A percentile compares a stretch with the other conserved stretches of the same genome.
These are phyloP conservation scores for Lichtheimia ornata DNA, from an alignment of 371 early-diverging fungal genomes.

Conservation along the genomic window DNA sequence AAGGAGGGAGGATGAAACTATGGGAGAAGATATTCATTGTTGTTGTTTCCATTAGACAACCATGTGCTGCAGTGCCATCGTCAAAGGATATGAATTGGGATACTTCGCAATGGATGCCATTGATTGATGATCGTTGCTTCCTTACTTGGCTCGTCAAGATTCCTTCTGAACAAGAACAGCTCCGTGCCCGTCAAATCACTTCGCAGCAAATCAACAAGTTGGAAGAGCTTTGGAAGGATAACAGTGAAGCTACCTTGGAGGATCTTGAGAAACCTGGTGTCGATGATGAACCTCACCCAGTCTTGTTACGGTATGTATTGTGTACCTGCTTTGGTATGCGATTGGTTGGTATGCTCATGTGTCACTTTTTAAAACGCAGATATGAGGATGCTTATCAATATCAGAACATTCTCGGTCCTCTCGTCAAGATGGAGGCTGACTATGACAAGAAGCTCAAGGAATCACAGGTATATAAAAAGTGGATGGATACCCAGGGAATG, in stretches of 20 bases:
- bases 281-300: conserved; percentile 86
- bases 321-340: neutral
- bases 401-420: conserved; percentile 92
- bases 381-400: conserved; percentile 98
- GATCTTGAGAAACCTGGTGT: conserved; percentile 85
- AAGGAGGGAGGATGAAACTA: neutral
- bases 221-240: conserved; percentile 93
- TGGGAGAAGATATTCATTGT: neutral
- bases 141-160: conserved; percentile 93
- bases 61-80: conserved; percentile 89
- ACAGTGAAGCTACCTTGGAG: conserved; percentile 74
- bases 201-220: conserved; percentile 83
- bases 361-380: conserved; percentile 32
- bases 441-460: conserved; percentile 95
- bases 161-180: conserved; percentile 87
- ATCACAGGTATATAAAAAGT: conserved; percentile 66
- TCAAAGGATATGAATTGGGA: conserved; percentile 97
- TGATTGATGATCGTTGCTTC: conserved; percentile 93
- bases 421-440: conserved; percentile 97
- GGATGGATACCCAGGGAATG: neutral
- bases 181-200: conserved; percentile 84
- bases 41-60: conserved; percentile 61
- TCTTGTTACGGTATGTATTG: conserved; percentile 63
- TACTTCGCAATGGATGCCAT: conserved; percentile 93
- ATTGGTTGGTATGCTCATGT: conserved; percentile 1